Conservation (phyloP, 2,329 filamentous ascomycete genomes). For the Penicillium hesseltinei region DNA sequence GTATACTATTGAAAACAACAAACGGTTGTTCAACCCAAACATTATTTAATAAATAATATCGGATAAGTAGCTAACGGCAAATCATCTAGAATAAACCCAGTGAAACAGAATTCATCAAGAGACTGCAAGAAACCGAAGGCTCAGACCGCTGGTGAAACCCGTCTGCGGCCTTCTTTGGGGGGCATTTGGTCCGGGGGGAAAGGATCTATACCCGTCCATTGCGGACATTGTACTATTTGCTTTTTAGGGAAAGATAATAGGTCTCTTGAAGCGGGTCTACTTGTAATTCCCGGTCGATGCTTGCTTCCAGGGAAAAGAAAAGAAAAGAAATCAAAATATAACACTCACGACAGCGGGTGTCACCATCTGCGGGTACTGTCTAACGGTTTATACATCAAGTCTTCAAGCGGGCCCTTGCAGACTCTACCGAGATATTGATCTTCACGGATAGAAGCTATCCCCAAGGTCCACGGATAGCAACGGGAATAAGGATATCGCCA, state of each 20-base stretch:
- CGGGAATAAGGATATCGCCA: constrained; percentile 8
- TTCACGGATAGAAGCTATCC: constrained; percentile 10
- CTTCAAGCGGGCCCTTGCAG: constrained; percentile 28
- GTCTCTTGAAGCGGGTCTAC: background rate
- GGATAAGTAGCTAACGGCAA: background rate
- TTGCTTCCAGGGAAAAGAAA: constrained; percentile 3
- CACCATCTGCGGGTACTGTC: constrained; percentile 7
- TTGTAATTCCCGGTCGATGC: background rate
- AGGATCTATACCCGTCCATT: constrained; percentile 10
- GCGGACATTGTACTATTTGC: background rate
- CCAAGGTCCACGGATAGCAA: constrained; percentile 5
- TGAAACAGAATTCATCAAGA: constrained; percentile 11
- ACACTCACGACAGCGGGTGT: constrained; percentile 12
- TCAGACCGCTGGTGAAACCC: constrained; percentile 25
- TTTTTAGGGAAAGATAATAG: background rate
- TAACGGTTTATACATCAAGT: constrained; percentile 25
- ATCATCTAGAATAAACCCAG: constrained; percentile 4
- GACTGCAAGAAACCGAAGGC: constrained; percentile 24
- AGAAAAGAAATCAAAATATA: background rate
- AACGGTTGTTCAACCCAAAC: constrained; percentile 4
- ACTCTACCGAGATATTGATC: constrained; percentile 14
- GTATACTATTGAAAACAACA: background rate
- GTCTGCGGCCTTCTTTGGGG: constrained; percentile 12
- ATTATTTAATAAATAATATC: background rate
- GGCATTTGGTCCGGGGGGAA: constrained; percentile 12